A percentile compares a stretch with the other conserved stretches of the same genome.
Evolutionary conservation across 306 rosid species (phyloP).

Genomic region (Alnus glutinosa): DNA sequence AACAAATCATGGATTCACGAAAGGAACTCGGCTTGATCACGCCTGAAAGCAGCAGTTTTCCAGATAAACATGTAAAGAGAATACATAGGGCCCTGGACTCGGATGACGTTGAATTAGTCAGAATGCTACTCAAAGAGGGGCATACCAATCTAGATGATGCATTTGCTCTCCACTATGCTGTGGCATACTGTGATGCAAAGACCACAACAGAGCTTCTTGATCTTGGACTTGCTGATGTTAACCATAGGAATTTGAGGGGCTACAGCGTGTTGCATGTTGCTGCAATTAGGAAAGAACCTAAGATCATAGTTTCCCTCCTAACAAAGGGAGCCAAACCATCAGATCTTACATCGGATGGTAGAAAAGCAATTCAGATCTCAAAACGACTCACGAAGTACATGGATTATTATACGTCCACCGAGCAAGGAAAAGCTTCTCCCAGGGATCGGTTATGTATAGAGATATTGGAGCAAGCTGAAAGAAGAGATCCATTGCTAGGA

Average conservation of each 20-base stretch:
- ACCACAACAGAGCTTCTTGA: conserved; percentile 62
- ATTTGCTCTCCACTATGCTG: conserved; percentile 67
- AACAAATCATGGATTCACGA: conserved; percentile 43
- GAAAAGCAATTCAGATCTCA: conserved; percentile 64
- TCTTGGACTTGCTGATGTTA: conserved; percentile 60
- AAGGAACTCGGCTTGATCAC: conserved; percentile 30
- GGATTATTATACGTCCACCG: conserved; percentile 40
- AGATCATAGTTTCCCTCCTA: conserved; percentile 62
- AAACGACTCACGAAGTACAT: conserved; percentile 50
- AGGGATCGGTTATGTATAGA: conserved; percentile 56
- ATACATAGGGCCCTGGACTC: conserved; percentile 71
- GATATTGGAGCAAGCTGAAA: conserved; percentile 79
- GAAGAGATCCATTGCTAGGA: conserved; percentile 63
- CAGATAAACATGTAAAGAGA: conserved; percentile 57
- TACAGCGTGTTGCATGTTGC: conserved; percentile 62
- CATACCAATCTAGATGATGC: conserved; percentile 63
- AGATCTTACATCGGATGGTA: conserved; percentile 65
- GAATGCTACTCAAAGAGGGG: conserved; percentile 61
- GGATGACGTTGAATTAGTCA: conserved; percentile 61
- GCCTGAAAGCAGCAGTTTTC: conserved; percentile 23
- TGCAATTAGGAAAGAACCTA: conserved; percentile 58
- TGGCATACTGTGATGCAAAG: conserved; percentile 62
- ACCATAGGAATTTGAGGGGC: conserved; percentile 54
- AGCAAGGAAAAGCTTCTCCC: conserved; percentile 50
- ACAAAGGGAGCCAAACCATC: conserved; percentile 67